Conservation (phyloP, 352 stramenopile genomes). For the Phytophthora citrophthora region DNA sequence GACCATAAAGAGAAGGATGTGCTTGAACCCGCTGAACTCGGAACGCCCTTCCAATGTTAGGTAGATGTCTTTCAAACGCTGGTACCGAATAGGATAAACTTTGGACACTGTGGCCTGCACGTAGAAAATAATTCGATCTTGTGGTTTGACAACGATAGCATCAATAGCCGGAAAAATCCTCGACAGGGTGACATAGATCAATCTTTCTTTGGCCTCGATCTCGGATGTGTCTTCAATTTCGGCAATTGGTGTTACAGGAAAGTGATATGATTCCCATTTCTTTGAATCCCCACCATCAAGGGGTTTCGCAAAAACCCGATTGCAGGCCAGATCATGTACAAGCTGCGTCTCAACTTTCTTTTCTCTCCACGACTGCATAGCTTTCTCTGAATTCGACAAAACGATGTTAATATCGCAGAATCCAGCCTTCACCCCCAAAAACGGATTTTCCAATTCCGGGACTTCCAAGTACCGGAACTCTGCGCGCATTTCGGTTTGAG, state of each 20-base stretch:
- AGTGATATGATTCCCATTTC: background rate
- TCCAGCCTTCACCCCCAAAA: constrained; percentile 3
- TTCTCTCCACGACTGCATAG: constrained; percentile 11
- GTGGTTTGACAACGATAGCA: constrained; percentile 26
- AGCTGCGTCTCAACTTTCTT: constrained; percentile 4
- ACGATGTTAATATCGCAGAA: background rate
- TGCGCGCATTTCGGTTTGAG: background rate
- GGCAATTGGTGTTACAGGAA: too few species aligned
- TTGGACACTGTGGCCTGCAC: constrained; percentile 24
- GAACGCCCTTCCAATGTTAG: background rate
- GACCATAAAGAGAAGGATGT: constrained; percentile 44
- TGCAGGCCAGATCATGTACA: constrained; percentile 8
- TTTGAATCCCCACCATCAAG: background rate
- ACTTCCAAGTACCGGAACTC: constrained; percentile 25
- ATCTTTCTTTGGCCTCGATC: constrained; percentile 19
- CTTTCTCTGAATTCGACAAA: background rate
- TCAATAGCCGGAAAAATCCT: constrained; percentile 42
- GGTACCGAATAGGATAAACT: constrained; percentile 36
- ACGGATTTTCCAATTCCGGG: constrained; percentile 29
- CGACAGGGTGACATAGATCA: constrained; percentile 33
- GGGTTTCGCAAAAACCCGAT: constrained; percentile 5
- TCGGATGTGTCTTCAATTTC: constrained; percentile 26
- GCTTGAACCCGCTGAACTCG: constrained; percentile 28
- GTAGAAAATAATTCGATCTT: constrained; percentile 27
- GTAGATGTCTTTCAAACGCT: constrained; percentile 32